Evolutionary conservation across 768 basidiomycete genomes (phyloP).

Genomic region (Mycena galericulata): DNA sequence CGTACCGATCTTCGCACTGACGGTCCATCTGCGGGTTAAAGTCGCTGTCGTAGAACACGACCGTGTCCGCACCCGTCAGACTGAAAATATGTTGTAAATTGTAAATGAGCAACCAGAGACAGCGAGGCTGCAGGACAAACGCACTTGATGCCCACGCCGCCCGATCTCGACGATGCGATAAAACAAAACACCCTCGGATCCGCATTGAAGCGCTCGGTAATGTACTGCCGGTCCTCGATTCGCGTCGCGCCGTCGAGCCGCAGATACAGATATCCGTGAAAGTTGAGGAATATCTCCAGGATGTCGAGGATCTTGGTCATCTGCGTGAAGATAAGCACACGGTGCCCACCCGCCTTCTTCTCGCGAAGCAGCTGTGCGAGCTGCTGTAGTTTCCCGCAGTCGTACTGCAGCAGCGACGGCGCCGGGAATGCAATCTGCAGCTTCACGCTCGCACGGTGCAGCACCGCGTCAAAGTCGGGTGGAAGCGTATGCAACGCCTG

Average conservation of each 20-base stretch:
- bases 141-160: constrained; percentile 95
- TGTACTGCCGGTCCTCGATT: constrained; percentile 93
- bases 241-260: constrained; percentile 96
- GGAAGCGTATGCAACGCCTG: constrained; percentile 44
- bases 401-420: constrained; percentile 89
- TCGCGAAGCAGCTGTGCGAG: constrained; percentile 83
- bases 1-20: constrained; percentile 93
- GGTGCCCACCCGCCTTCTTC: constrained; percentile 89
- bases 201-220: constrained; percentile 89
- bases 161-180: constrained; percentile 84
- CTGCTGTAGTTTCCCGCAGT: constrained; percentile 94
- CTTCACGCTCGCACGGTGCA: constrained; percentile 84
- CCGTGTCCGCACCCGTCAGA: constrained; percentile 91
- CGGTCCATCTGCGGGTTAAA: constrained; percentile 98
- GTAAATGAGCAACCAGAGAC: constrained; percentile 18
- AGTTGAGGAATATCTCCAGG: constrained; percentile 91
- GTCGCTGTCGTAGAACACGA: constrained; percentile 97
- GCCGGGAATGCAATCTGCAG: constrained; percentile 95
- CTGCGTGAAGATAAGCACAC: constrained; percentile 95
- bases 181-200: constrained; percentile 87
- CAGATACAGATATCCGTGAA: constrained; percentile 93
- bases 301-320: constrained; percentile 97
- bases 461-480: constrained; percentile 68
- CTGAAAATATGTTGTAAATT: constrained; percentile 56
- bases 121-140: constrained; percentile 41